Conservation (phyloP, 2,329 filamentous ascomycete genomes). For the Fusarium sp. region DNA sequence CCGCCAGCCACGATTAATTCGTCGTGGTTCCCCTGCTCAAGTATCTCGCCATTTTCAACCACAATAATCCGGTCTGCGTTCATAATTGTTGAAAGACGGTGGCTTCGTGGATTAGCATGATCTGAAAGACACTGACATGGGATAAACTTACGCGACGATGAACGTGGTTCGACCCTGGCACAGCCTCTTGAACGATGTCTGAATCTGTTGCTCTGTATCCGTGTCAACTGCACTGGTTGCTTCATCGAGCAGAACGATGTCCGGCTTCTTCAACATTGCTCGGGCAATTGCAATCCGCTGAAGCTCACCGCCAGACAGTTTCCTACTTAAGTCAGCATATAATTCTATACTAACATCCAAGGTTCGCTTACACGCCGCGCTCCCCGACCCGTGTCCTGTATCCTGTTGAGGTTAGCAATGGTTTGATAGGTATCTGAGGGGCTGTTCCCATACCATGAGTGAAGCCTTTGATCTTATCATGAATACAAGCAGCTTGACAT, state of each 20-base stretch:
- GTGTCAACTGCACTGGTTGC: slow-evolving; percentile 81
- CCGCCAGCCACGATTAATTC: slow-evolving; percentile 66
- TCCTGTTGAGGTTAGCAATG: slow-evolving; percentile 43
- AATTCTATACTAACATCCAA: not conserved
- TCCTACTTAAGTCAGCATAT: slow-evolving; percentile 50
- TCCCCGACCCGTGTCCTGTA: slow-evolving; percentile 63
- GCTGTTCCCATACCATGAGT: slow-evolving; percentile 54
- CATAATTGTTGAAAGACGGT: slow-evolving; percentile 76
- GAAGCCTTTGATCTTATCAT: slow-evolving; percentile 66
- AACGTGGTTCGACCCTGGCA: slow-evolving; percentile 72
- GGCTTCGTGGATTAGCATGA: slow-evolving; percentile 51
- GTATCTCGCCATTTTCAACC: slow-evolving; percentile 67
- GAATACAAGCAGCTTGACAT: slow-evolving; percentile 64
- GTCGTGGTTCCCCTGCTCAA: slow-evolving; percentile 71
- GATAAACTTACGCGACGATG: slow-evolving; percentile 65
- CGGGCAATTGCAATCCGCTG: slow-evolving; percentile 75
- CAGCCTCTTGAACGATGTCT: slow-evolving; percentile 66
- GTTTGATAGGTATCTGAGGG: not conserved
- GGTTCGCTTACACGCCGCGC: slow-evolving; percentile 54
- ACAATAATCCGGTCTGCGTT: slow-evolving; percentile 75
- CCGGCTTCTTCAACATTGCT: slow-evolving; percentile 76
- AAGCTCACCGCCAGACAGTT: slow-evolving; percentile 72
- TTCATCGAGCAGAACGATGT: slow-evolving; percentile 81
- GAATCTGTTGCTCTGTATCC: slow-evolving; percentile 73
- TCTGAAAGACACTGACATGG: no score